phyloP scores from a whole-genome alignment of 2,329 filamentous ascomycete genomes.

The Ascochyta lentis region DNA sequence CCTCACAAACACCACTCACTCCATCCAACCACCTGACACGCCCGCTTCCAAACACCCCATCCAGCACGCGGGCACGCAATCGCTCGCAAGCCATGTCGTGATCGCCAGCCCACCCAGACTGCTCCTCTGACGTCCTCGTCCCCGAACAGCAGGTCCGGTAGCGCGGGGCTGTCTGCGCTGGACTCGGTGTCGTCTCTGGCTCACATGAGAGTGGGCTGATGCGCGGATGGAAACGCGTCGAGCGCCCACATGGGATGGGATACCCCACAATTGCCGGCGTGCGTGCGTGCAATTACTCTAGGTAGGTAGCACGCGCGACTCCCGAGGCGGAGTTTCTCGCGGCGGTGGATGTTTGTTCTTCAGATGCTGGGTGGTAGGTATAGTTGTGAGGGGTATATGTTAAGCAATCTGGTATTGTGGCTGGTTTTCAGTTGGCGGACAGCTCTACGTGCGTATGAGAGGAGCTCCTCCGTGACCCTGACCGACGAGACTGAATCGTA shows the following conservation, averaged over 20 bases:
- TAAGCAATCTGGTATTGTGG: no score
- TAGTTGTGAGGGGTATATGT: no score
- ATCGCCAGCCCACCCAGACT: constrained; percentile 6
- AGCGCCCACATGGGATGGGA: neutral
- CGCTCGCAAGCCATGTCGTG: constrained; percentile 26
- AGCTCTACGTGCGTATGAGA: neutral
- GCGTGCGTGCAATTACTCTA: neutral
- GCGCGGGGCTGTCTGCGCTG: neutral
- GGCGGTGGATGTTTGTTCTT: no score
- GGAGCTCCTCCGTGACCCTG: constrained; percentile 3
- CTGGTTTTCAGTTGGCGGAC: no score
- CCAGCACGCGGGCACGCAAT: constrained; percentile 16
- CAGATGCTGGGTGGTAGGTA: no score
- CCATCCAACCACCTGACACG: constrained; percentile 23
- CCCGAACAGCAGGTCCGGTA: constrained; percentile 3
- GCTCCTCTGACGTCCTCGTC: neutral
- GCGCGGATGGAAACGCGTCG: neutral
- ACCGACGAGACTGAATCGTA: no score
- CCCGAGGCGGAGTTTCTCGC: neutral
- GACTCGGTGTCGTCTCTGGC: constrained; percentile 3
- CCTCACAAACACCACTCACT: no score
- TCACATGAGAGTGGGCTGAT: constrained; percentile 37
- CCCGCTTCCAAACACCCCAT: neutral
- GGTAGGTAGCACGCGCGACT: neutral
- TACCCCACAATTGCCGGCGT: constrained; percentile 12